phyloP scores from a whole-genome alignment of 495 filamentous ascomycete genomes.

The Parmelia sp. region DNA sequence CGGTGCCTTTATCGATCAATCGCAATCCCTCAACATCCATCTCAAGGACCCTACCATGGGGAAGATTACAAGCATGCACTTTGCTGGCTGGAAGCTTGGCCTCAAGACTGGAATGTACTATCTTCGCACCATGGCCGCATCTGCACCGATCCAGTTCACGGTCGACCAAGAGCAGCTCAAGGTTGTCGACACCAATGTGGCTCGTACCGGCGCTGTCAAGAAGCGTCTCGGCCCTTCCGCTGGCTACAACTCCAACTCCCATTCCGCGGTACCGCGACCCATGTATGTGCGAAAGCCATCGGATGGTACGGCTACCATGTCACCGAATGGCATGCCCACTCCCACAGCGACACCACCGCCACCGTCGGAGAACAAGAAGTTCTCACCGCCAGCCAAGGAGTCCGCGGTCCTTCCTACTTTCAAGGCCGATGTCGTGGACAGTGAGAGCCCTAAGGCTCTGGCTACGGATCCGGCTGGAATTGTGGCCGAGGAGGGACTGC shows the following conservation, averaged over 20 bases:
- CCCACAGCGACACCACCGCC: conserved; percentile 41
- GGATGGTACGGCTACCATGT: conserved; percentile 36
- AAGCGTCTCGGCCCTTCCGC: conserved; percentile 53
- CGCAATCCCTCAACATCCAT: conserved; percentile 97
- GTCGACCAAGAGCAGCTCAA: conserved; percentile 95
- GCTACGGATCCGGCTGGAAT: conserved; percentile 57
- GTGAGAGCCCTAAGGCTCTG: conserved; percentile 67
- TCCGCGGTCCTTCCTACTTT: conserved; percentile 47
- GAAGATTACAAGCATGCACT: conserved; percentile 99
- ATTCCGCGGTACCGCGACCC: conserved; percentile 54
- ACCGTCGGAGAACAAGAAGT: conserved; percentile 45
- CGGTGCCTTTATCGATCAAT: conserved; percentile 97
- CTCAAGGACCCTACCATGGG: conserved; percentile 99
- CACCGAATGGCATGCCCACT: conserved; percentile 54
- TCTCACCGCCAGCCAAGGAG: conserved; percentile 32
- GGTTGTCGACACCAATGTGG: conserved; percentile 77
- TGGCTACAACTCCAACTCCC: conserved; percentile 38
- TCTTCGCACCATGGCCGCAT: conserved; percentile 93
- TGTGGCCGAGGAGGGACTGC: conserved; percentile 52
- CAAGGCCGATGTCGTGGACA: conserved; percentile 63
- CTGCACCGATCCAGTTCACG: conserved; percentile 96
- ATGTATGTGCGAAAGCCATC: conserved; percentile 51
- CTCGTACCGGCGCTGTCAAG: conserved; percentile 55
- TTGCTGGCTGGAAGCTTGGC: conserved; percentile 96
- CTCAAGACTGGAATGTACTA: conserved; percentile 99